phyloP scores from a whole-genome alignment of 2,329 filamentous ascomycete species.

The Zelopaecilomyces penicillatus region DNA sequence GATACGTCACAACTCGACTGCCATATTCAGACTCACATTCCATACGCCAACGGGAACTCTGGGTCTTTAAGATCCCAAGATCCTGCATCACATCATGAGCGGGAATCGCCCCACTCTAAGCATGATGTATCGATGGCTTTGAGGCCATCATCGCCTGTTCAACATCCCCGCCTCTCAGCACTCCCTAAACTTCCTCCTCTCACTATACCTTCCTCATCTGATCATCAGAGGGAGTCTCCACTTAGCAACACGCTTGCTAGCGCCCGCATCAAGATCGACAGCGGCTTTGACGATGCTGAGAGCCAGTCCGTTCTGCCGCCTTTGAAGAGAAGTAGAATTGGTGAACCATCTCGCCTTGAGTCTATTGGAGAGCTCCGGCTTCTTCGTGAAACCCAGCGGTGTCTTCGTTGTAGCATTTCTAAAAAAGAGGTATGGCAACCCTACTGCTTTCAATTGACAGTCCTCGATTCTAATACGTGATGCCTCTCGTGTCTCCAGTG shows the following conservation, averaged over 20 bases:
- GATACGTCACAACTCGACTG: slow-evolving; percentile 9
- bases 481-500: slow-evolving; percentile 29
- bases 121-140: background rate
- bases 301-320: slow-evolving; percentile 46
- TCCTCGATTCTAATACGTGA: slow-evolving; percentile 9
- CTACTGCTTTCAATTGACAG: background rate
- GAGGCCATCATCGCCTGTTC: slow-evolving; percentile 21
- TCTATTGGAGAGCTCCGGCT: slow-evolving; percentile 50
- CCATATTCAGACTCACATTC: too few species aligned
- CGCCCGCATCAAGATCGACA: slow-evolving; percentile 26
- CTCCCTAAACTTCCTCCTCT: slow-evolving; percentile 21
- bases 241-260: slow-evolving; percentile 27
- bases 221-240: slow-evolving; percentile 18
- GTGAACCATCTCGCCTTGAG: slow-evolving; percentile 42
- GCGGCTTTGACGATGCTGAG: slow-evolving; percentile 38
- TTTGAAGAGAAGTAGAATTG: slow-evolving; percentile 42
- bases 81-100: slow-evolving; percentile 18
- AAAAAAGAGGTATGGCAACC: slow-evolving; percentile 34
- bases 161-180: slow-evolving; percentile 27
- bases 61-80: too few species aligned
- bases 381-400: slow-evolving; percentile 37
- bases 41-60: too few species aligned
- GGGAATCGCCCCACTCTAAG: slow-evolving; percentile 12
- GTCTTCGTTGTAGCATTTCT: slow-evolving; percentile 42
- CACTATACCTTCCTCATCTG: slow-evolving; percentile 21